phyloP scores from a whole-genome alignment of 352 stramenopile genomes.

The Phytophthora syringae region DNA sequence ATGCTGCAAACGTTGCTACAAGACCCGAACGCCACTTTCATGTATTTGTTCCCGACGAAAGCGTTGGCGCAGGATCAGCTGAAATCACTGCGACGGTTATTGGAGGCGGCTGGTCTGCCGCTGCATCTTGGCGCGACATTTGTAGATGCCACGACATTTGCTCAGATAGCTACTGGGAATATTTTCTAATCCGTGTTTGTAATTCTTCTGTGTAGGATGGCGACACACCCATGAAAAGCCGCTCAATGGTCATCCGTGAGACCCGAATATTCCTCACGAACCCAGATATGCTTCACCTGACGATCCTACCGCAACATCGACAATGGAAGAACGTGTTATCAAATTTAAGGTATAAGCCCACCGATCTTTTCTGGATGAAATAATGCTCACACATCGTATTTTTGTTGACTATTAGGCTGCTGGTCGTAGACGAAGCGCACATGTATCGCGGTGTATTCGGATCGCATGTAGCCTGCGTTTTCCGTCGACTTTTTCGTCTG shows the following conservation, averaged over 20 bases:
- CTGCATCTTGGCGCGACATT: slow-evolving; percentile 69
- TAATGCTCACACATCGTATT: neutral
- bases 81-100: slow-evolving; percentile 82
- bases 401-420: slow-evolving; percentile 48
- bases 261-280: slow-evolving; percentile 98
- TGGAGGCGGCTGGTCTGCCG: slow-evolving; percentile 60
- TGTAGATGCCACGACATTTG: slow-evolving; percentile 32
- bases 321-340: slow-evolving; percentile 90
- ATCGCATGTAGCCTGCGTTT: slow-evolving; percentile 85
- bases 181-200: neutral
- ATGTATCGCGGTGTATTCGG: slow-evolving; percentile 94
- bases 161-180: neutral
- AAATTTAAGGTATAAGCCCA: slow-evolving; percentile 80
- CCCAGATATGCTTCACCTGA: slow-evolving; percentile 98
- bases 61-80: slow-evolving; percentile 98
- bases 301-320: slow-evolving; percentile 94
- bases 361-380: too few species aligned
- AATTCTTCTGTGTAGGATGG: slow-evolving; percentile 83
- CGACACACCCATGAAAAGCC: slow-evolving; percentile 92
- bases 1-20: slow-evolving; percentile 84
- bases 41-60: slow-evolving; percentile 99
- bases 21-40: slow-evolving; percentile 66
- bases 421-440: slow-evolving; percentile 92
- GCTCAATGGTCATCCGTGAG: slow-evolving; percentile 83
- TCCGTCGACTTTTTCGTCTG: slow-evolving; percentile 91